Conservation (phyloP, 176 grass and related monocot genomes). For the Coix lacrymajobi region DNA sequence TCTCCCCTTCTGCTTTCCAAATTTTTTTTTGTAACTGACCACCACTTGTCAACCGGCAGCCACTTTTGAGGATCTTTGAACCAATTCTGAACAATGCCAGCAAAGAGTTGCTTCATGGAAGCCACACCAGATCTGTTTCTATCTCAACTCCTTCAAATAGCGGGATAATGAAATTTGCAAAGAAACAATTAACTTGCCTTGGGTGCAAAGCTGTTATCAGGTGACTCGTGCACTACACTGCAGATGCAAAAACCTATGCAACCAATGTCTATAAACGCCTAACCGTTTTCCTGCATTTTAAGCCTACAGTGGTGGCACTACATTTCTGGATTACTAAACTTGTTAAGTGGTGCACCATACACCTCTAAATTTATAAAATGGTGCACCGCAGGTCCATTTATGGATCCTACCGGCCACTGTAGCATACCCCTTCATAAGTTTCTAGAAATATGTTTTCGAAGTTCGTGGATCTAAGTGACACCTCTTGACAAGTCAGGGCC, state of each 20-base stretch:
- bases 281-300: not conserved
- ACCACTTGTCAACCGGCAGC: constrained; percentile 38
- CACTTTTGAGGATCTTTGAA: constrained; percentile 91
- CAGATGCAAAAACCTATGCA: not conserved
- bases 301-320: no score
- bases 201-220: constrained; percentile 98
- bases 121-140: constrained; percentile 87
- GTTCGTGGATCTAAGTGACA: no score
- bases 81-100: constrained; percentile 95
- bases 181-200: constrained; percentile 86
- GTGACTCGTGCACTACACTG: constrained; percentile 9
- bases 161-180: constrained; percentile 97
- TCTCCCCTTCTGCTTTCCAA: constrained; percentile 51
- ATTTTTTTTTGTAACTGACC: constrained; percentile 1
- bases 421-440: no score
- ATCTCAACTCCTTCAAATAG: constrained; percentile 98
- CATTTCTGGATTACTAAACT: no score
- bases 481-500: no score
- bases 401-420: no score
- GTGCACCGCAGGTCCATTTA: no score
- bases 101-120: constrained; percentile 95
- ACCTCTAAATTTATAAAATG: no score
- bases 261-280: not conserved
- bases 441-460: no score
- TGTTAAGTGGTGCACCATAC: no score